These are phyloP conservation scores for Catunica adiposa DNA, from an alignment of 2,329 filamentous ascomycete species.

Conservation along the genomic window DNA sequence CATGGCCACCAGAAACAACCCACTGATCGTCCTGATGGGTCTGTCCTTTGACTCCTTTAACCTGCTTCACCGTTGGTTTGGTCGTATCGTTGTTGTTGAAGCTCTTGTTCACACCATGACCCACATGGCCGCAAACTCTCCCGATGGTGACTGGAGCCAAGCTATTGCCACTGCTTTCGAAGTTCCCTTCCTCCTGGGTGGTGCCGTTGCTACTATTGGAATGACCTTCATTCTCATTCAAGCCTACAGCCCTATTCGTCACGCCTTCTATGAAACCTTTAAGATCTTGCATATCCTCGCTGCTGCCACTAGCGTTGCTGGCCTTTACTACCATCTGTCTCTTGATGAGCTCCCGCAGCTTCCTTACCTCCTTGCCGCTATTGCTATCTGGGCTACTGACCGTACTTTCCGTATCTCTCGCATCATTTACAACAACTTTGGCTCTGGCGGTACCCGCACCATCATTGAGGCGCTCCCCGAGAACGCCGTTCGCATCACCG, in stretches of 20 bases:
- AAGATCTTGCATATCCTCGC: conserved; percentile 53
- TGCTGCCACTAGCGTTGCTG: conserved; percentile 42
- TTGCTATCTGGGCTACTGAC: conserved; percentile 53
- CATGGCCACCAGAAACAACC: conserved; percentile 84
- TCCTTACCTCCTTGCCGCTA: conserved; percentile 41
- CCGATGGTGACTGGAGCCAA: neutral
- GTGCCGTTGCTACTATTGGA: conserved; percentile 28
- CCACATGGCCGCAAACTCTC: conserved; percentile 12
- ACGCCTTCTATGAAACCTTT: conserved; percentile 68
- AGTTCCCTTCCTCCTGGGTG: conserved; percentile 8
- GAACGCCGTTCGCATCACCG: conserved; percentile 56
- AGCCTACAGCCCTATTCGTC: conserved; percentile 52
- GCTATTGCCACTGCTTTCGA: conserved; percentile 7
- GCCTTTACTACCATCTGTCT: conserved; percentile 50
- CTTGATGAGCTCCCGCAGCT: conserved; percentile 38
- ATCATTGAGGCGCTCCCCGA: conserved; percentile 61
- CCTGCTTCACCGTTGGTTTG: conserved; percentile 53
- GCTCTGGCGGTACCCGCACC: conserved; percentile 48
- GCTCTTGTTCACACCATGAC: conserved; percentile 46
- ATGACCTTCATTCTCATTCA: conserved; percentile 50
- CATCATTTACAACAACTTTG: conserved; percentile 49
- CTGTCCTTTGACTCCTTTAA: conserved; percentile 97
- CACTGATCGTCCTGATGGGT: conserved; percentile 61
- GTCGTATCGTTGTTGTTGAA: conserved; percentile 55
- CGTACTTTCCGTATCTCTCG: conserved; percentile 42